A percentile compares a stretch with the other conserved stretches of the same genome.
phyloP scores from a whole-genome alignment of 2,329 filamentous ascomycete species.

The Tolypocladium cylindrosporum region DNA sequence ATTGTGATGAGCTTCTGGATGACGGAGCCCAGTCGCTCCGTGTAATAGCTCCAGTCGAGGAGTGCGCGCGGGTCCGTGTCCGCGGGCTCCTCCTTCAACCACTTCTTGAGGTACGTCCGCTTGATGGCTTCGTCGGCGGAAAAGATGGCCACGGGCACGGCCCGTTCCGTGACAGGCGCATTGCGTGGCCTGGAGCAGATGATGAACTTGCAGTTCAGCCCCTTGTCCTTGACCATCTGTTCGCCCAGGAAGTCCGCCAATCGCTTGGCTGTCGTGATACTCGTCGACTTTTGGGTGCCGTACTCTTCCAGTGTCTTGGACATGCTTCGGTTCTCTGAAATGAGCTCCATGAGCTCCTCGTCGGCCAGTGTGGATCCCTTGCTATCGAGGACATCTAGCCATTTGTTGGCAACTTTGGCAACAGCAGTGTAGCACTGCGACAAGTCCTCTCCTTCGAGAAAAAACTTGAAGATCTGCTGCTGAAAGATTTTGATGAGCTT shows the following conservation, averaged over 20 bases:
- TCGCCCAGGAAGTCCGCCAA: conserved; percentile 93
- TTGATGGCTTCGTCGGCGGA: conserved; percentile 86
- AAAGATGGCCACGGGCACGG: conserved; percentile 93
- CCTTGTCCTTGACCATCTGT: conserved; percentile 99
- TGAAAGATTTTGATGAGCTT: conserved; percentile 99
- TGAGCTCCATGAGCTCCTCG: conserved; percentile 97
- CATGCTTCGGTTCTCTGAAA: conserved; percentile 99
- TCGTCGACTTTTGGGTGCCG: conserved; percentile 88
- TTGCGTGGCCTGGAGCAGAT: conserved; percentile 81
- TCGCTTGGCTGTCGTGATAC: conserved; percentile 95
- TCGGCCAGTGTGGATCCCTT: conserved; percentile 86
- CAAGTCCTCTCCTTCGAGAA: conserved; percentile 81
- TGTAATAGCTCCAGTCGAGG: conserved; percentile 95
- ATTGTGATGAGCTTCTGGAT: conserved; percentile 99
- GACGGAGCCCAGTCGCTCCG: conserved; percentile 89
- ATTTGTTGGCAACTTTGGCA: conserved; percentile 88
- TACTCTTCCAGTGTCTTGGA: conserved; percentile 95
- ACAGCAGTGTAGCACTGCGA: conserved; percentile 85
- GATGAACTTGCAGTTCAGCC: conserved; percentile 98
- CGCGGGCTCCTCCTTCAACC: conserved; percentile 84
- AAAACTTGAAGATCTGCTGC: conserved; percentile 98
- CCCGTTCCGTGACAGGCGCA: conserved; percentile 88
- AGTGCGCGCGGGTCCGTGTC: conserved; percentile 85
- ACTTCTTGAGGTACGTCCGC: conserved; percentile 82
- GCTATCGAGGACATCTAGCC: conserved; percentile 88